These are phyloP conservation scores for Polytrichum commune DNA, from an alignment of 225 moss, liverwort and hornwort genomes.

Conservation along the genomic window DNA sequence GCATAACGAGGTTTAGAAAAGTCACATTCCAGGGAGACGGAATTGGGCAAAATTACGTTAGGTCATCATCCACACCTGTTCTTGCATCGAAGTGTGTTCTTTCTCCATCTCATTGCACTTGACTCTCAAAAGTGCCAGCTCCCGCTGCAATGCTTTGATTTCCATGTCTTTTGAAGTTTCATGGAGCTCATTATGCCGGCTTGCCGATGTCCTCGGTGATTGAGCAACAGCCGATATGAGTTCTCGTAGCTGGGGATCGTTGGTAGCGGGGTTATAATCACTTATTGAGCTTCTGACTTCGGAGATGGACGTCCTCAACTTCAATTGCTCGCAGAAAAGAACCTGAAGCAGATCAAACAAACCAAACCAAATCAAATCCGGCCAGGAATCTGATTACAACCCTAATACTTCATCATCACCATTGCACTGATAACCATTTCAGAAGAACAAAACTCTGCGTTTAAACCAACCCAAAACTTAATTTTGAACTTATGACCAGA, in stretches of 20 bases:
- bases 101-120: constrained; percentile 70
- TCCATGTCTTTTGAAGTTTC: constrained; percentile 29
- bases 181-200: neutral
- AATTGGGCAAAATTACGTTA: neutral
- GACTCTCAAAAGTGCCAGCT: constrained; percentile 65
- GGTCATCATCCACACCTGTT: constrained; percentile 22
- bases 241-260: constrained; percentile 10
- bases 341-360: constrained; percentile 2
- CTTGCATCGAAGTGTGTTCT: constrained; percentile 61
- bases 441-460: neutral
- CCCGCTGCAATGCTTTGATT: constrained; percentile 61
- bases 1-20: no score
- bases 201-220: neutral
- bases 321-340: constrained; percentile 54
- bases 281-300: constrained; percentile 2
- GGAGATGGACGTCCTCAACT: constrained; percentile 40
- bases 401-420: neutral
- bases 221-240: constrained; percentile 8
- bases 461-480: neutral
- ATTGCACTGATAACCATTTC: neutral
- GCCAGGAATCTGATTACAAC: neutral
- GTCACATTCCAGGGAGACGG: no score
- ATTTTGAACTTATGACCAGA: neutral
- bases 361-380: neutral
- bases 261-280: neutral